A percentile compares a stretch with the other conserved stretches of the same genome.
Conservation (phyloP, 148 eudicot genomes). For the Rhododendron williamsianum region DNA sequence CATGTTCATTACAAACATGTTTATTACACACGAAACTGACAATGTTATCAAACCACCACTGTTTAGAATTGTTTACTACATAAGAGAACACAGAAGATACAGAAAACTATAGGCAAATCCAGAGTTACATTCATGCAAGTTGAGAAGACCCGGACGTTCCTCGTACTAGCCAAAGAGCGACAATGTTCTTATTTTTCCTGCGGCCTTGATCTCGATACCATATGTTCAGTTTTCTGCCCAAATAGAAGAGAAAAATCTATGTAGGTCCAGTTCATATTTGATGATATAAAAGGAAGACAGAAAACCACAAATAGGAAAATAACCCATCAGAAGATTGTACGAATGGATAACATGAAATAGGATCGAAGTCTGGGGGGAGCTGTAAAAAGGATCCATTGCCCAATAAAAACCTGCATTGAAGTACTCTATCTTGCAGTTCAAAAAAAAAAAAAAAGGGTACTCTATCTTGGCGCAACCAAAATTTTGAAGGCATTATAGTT, state of each 20-base stretch:
- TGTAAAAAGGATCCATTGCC: background rate
- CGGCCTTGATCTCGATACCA: conserved; percentile 63
- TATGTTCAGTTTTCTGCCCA: conserved; percentile 64
- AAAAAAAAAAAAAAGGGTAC: too few relatives aligned
- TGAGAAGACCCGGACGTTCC: background rate
- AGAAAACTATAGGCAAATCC: background rate
- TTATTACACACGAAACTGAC: background rate
- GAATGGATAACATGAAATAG: background rate
- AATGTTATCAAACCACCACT: background rate
- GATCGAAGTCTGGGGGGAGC: background rate
- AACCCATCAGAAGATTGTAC: background rate
- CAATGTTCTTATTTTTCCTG: conserved; percentile 17
- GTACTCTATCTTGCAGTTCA: background rate
- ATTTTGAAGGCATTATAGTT: background rate
- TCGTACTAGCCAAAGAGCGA: background rate
- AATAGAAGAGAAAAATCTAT: background rate
- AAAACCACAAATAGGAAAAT: background rate
- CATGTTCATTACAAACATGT: background rate
- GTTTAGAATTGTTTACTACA: background rate
- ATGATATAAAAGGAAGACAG: background rate
- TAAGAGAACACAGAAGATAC: background rate
- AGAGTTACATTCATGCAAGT: background rate
- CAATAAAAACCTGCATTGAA: background rate
- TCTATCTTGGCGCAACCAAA: background rate
- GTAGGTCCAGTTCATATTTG: background rate